Base-by-base conservation (phyloP, 2,329 filamentous ascomycete genomes). In the Raffaelea deltoideospora region DNA sequence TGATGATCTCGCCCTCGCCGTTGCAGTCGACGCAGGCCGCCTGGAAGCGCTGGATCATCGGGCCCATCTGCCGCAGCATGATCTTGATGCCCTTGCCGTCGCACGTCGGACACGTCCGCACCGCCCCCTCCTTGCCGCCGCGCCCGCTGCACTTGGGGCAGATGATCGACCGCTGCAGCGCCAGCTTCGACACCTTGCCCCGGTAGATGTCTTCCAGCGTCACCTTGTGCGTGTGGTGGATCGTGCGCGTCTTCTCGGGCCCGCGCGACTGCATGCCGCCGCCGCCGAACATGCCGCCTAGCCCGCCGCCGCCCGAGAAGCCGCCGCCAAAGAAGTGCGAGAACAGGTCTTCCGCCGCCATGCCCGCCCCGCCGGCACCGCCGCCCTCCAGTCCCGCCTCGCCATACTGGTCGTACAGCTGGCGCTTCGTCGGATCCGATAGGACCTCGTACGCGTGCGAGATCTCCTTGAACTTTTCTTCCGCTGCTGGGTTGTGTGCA, bases 1-100 rank as follows among this genome's bases (percentile, higher is more conserved):
- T 85, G 59, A 98, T 88, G 47, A 80, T 86, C 67, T 98, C 90
- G 42, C 90, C 88, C 61, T 98, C 90, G 45, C 92, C 92, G 50
- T 90, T 88, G 59, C 90, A 98, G 64, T 98, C 92, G 21, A 87
- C 83, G 72, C 90, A 98, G 50, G 95, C 87, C 22, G 88, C 96
- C 70, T 98, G 90, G 76, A 98, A 98, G 40, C 90, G 84, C 66
- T 98, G 92, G 50, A 98, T 96, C 90, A 98, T 98, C 41, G 90
- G 90, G 35, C 90, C 90, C 87, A 98, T 96, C 64, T 98, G 90
- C 56, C 92, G 82, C 90, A 98, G 95, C 88, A 98, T 96, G 29
- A 84, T 95, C 80, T 96, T 96, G 83, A 95, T 94, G 61, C 90
- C 90, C 45, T 81, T 76, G 47, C 90, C 90, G 52, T 93, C 85